Evolutionary conservation across 306 rosid genomes (phyloP).

Genomic region (Lagenaria siceraria): DNA sequence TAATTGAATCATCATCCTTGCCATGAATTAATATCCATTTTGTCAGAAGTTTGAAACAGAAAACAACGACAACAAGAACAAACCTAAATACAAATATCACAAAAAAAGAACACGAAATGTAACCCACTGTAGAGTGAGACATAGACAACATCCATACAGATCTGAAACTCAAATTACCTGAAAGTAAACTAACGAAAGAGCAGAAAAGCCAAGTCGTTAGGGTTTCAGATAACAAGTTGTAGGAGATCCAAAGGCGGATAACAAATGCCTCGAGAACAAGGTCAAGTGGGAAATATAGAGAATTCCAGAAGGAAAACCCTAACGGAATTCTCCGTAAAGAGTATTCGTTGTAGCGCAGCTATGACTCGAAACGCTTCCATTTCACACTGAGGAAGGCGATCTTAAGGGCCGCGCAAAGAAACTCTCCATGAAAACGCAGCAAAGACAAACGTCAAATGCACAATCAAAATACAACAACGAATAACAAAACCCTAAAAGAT

Average conservation of each 20-base stretch:
- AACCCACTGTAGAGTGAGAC: slow-evolving; percentile 36
- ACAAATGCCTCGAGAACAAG: slow-evolving; percentile 20
- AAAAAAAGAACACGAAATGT: slow-evolving; percentile 13
- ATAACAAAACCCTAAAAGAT: not conserved
- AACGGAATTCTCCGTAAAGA: slow-evolving; percentile 23
- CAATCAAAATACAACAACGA: not conserved
- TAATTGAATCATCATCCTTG: slow-evolving; percentile 65
- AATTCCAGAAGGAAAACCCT: slow-evolving; percentile 62
- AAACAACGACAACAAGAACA: not conserved
- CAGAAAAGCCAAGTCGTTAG: not conserved
- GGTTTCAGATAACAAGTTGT: slow-evolving; percentile 2
- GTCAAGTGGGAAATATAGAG: slow-evolving; percentile 25
- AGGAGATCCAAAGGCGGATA: slow-evolving; percentile 16
- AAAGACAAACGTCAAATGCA: no score
- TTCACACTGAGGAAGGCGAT: slow-evolving; percentile 56
- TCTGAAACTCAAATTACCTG: slow-evolving; percentile 17
- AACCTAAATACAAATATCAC: not conserved
- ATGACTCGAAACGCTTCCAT: slow-evolving; percentile 94
- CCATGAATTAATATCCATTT: not conserved
- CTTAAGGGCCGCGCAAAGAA: slow-evolving; percentile 69
- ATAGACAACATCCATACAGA: slow-evolving; percentile 19
- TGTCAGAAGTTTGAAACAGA: not conserved
- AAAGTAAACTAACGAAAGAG: slow-evolving; percentile 6
- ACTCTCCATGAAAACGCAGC: not conserved
- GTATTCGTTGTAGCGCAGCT: slow-evolving; percentile 41